Base-by-base conservation (phyloP, 352 stramenopile genomes). In the Discostella stelligera region DNA sequence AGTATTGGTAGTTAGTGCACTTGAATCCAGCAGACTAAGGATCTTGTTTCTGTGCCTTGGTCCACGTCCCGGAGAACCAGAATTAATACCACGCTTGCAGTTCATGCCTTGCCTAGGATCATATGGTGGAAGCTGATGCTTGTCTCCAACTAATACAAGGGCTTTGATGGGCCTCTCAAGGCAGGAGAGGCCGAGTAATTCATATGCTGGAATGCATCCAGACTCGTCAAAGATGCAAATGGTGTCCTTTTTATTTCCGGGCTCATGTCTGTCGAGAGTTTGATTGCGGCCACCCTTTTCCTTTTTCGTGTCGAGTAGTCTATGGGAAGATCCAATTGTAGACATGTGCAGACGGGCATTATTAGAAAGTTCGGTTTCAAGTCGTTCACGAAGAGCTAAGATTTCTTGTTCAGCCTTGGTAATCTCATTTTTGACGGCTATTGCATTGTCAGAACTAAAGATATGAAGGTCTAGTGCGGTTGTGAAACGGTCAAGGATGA, bases 171-270 rank as follows among this genome's bases (percentile, higher is more conserved):
- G 13, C 46, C 66, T 65, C 5, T 50, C 56, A 7, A 84, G 25
- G 48, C 71, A 60, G 25, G 66, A 60, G 13, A 84, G 63, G n/a
- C 77, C 71, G 32, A 84, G 32, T 27, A 84, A 64, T 20, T 84
- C 77, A 64, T 78, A 84, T n/a, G 71, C 58, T 32, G 77, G 77
- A 56, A 84, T 84, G 41, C 77, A 84, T 30, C 77, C 77, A 49
- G 71, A 48, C 53, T 84, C 77, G 59, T 84, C 77, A 71, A 84
- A 81, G 21, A 84, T 81, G 10, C 71, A 60, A 75, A 84, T 74
- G 25, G 77, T 81, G 20, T 80, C 73, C 30, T 66, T 80, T n/a
- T n/a, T n/a, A n/a, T n/a, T n/a, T n/a, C n/a, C 41, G 11, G 64
- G 53, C 0, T 59, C 44, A 2, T 50, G 14, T 2, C 11, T 10